Base-by-base conservation (phyloP, 2,329 filamentous ascomycete genomes). In the Gliomastix tumulicola region DNA sequence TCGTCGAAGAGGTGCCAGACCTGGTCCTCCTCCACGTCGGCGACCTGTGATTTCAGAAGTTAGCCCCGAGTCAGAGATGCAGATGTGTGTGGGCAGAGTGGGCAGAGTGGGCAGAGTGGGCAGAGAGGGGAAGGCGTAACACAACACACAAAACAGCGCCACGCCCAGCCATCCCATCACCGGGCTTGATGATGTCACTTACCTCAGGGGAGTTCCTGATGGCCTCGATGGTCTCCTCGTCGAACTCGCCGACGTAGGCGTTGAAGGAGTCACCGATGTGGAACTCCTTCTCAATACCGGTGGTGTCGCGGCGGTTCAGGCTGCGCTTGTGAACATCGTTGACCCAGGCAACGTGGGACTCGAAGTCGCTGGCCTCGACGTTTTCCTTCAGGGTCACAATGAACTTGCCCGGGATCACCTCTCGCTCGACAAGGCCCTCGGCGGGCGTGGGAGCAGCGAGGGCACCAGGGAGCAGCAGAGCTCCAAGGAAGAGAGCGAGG, bases 351-450 rank as follows among this genome's bases (percentile, higher is more conserved):
- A 75, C 51, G 51, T 78, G 70, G 32, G 59, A 56, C 25, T 62
- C 54, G 19, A 37, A 31, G 45, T 79, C 62, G 22, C 59, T 61
- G 4, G 60, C 59, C 15, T 63, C 52, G 25, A 16, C 25, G 17
- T 28, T 28, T 34, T 56, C 57, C 56, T 79, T 75, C 57, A 79
- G 78, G 34, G 80, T 74, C 25, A 82, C 68, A 46, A 82, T 79
- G 58, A 77, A 82, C 34, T 40, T 37, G 28, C 23, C 27, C 15
- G 41, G 38, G 32, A 40, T 40, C 35, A 31, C 38, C 21, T 44
- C 40, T n/a, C n/a, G n/a, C n/a, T n/a, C n/a, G n/a, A n/a, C n/a
- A n/a, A n/a, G n/a, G n/a, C n/a, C n/a, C n/a, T n/a, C n/a, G n/a
- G n/a, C n/a, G n/a, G 38, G 34, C 25, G 25, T 32, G 16, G 34